These are phyloP conservation scores for Teunomyces gatunensis DNA, from an alignment of 805 yeast genomes.

Conservation along the genomic window DNA sequence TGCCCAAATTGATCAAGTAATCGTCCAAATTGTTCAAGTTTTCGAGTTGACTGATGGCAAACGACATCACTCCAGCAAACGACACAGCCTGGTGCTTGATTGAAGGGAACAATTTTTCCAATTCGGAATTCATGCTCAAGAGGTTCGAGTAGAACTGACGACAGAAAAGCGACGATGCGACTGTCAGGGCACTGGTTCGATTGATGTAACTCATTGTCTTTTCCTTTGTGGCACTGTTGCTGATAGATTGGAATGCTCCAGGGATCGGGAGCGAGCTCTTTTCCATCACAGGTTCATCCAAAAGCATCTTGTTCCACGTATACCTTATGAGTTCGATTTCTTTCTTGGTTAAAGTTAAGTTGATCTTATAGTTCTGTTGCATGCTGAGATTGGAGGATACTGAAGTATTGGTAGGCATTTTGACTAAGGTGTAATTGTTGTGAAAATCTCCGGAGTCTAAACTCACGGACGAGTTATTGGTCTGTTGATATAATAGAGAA, in stretches of 20 bases:
- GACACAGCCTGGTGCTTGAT: conserved; percentile 76
- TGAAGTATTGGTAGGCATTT: conserved; percentile 14
- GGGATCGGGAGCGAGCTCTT: conserved; percentile 15
- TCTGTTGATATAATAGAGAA: not conserved
- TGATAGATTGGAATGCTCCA: conserved; percentile 36
- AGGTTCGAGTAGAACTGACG: conserved; percentile 73
- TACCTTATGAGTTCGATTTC: conserved; percentile 46
- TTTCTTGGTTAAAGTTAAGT: conserved; percentile 18
- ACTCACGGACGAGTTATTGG: conserved; percentile 3
- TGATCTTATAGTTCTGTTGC: conserved; percentile 16
- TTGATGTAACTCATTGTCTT: conserved; percentile 12
- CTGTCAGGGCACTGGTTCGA: conserved; percentile 15
- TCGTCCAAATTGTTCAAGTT: conserved; percentile 56
- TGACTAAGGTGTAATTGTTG: conserved; percentile 15
- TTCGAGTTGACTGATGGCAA: conserved; percentile 64
- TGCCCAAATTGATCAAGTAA: conserved; percentile 62
- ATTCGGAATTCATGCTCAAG: conserved; percentile 54
- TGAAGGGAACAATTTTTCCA: conserved; percentile 69
- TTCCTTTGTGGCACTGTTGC: conserved; percentile 8
- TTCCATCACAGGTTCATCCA: conserved; percentile 30
- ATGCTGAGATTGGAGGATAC: conserved; percentile 12
- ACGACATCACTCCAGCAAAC: conserved; percentile 73
- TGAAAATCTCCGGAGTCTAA: conserved; percentile 4
- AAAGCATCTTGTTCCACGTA: conserved; percentile 44
- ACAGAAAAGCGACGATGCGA: conserved; percentile 59